phyloP scores from a whole-genome alignment of 345 rosid species.

The Arabidopsis thaliana region DNA sequence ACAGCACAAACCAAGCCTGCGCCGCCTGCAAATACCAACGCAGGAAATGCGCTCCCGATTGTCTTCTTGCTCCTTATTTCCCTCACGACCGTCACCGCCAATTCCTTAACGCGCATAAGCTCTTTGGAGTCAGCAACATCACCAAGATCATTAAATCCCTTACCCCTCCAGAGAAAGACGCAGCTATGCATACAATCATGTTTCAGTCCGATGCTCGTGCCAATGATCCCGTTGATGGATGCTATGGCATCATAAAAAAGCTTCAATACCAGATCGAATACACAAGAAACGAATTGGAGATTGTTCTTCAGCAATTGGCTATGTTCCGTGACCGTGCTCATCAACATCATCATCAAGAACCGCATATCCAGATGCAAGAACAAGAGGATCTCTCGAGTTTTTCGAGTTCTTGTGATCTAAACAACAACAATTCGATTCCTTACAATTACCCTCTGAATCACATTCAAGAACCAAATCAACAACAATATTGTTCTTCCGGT shows the following conservation, averaged over 20 bases:
- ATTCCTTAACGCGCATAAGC: slow-evolving; percentile 91
- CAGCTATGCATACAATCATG: slow-evolving; percentile 86
- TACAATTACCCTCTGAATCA: slow-evolving; percentile 45
- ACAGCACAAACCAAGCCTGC: slow-evolving; percentile 73
- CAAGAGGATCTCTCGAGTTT: slow-evolving; percentile 40
- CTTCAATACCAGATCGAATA: slow-evolving; percentile 76
- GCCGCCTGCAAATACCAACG: slow-evolving; percentile 99
- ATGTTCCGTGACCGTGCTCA: slow-evolving; percentile 54
- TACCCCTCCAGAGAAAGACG: slow-evolving; percentile 61
- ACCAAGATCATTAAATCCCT: slow-evolving; percentile 80
- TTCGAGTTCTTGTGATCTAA: slow-evolving; percentile 44
- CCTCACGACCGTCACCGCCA: slow-evolving; percentile 84
- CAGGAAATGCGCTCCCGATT: slow-evolving; percentile 87
- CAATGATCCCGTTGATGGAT: slow-evolving; percentile 83
- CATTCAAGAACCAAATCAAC: slow-evolving; percentile 40
- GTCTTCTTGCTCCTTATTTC: slow-evolving; percentile 96
- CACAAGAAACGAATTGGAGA: slow-evolving; percentile 69
- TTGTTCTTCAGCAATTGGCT: slow-evolving; percentile 79
- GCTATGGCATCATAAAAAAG: slow-evolving; percentile 65
- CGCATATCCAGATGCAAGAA: slow-evolving; percentile 50
- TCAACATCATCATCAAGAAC: slow-evolving; percentile 42
- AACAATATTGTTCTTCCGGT: slow-evolving; percentile 40
- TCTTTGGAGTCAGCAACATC: slow-evolving; percentile 91
- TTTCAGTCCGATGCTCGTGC: slow-evolving; percentile 91
- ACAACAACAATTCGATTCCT: slow-evolving; percentile 38